Evolutionary conservation across 2,329 filamentous ascomycete species (phyloP), one percentile per base, ranked within the genome.

Genomic region (Diaporthe helianthi): DNA sequence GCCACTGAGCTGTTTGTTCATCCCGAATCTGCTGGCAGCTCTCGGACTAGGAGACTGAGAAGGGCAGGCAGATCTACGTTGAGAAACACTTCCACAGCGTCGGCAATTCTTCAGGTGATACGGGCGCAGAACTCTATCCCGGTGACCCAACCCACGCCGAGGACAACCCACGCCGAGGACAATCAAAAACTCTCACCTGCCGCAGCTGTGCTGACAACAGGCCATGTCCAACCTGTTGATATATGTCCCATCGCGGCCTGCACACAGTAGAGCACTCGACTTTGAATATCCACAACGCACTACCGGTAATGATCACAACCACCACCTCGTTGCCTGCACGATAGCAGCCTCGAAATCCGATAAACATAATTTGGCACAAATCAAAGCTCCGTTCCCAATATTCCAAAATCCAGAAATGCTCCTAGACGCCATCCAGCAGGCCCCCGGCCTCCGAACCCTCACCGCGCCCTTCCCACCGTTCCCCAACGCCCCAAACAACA

Each of bases 71-170:
- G 41, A 61, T 61, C 58, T 33, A 24, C 26, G 58, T 24, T 24
- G 41, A 47, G 58, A 61, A 61, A 47, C 58, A 47, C 41, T 15
- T 31, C 10, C 33, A 61, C 6, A 47, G 41, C 58, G 41, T 61
- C 58, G 58, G 58, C 58, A 33, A 61, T 36, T 36, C 26, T 47
- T 61, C 41, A 61, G 41, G 58, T 61, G 41, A 61, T 47, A 61
- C 58, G 26, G 29, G 4, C 13, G 29, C 19, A 47, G 58, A 61
- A 61, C 58, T 61, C 58, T 47, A 47, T 24, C 26, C 17, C 41
- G 4, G 41, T 17, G 26, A 22, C 26, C 12, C 26, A n/a, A 13
- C 17, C 15, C 26, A 22, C 41, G 54, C 24, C 44, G 26, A 33
- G 19, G 38, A 19, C 19, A 31, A 29, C n/a, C 4, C 26, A 22